phyloP scores from a whole-genome alignment of 495 filamentous ascomycete species.

The Tuber melanosporum region DNA sequence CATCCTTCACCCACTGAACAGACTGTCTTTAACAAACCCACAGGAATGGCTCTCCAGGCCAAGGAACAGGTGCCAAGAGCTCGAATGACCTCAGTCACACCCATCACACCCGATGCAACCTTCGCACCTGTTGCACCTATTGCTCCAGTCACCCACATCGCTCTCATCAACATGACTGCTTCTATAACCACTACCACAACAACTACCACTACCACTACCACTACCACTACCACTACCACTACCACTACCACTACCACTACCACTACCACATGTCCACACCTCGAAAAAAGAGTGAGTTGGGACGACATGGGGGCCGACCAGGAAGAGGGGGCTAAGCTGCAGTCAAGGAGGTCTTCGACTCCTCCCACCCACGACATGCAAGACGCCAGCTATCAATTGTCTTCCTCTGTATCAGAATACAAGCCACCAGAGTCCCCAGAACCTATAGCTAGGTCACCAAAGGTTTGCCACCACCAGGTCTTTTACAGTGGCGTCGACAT shows the following conservation, averaged over 20 bases:
- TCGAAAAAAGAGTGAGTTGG: background rate
- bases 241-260: background rate
- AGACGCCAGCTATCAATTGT: conserved; percentile 36
- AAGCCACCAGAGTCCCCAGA: conserved; percentile 18
- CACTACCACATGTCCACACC: background rate
- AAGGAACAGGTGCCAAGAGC: background rate
- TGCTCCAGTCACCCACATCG: background rate
- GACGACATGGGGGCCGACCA: background rate
- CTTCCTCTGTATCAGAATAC: conserved; percentile 32
- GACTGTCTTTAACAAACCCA: background rate
- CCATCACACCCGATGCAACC: no score
- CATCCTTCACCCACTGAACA: background rate
- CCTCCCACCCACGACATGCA: background rate
- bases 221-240: background rate
- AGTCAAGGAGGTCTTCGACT: background rate
- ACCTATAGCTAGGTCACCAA: background rate
- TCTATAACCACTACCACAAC: no score
- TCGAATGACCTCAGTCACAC: background rate
- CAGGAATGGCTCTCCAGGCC: background rate
- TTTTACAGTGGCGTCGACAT: background rate
- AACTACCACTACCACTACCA: no score
- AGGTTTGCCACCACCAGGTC: background rate
- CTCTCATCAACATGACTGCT: background rate
- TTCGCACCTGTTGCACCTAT: background rate
- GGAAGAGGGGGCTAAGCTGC: background rate